These are phyloP conservation scores for Ceratobasidium sp. DNA, from an alignment of 1,284 basidiomycete species.

Conservation along the genomic window DNA sequence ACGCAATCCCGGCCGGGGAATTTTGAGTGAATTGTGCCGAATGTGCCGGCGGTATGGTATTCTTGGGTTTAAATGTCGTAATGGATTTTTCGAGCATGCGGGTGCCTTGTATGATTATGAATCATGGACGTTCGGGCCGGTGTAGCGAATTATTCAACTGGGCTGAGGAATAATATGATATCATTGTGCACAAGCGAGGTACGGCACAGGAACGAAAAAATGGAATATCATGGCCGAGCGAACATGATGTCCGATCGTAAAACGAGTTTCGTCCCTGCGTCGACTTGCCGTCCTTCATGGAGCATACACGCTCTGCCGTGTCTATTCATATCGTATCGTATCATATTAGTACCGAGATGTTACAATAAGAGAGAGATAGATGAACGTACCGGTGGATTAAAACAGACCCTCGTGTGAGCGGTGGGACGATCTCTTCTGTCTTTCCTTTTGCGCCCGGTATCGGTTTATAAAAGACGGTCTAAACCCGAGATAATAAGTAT, in stretches of 20 bases:
- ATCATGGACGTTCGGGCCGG: neutral
- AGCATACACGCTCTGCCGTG: constrained; percentile 82
- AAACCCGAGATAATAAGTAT: constrained; percentile 1
- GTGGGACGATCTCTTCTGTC: constrained; percentile 70
- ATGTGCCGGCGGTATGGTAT: neutral
- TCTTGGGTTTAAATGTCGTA: neutral
- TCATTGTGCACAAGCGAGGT: neutral
- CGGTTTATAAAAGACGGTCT: constrained; percentile 81
- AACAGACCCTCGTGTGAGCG: constrained; percentile 75
- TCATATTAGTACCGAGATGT: constrained; percentile 11
- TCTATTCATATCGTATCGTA: constrained; percentile 58
- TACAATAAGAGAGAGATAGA: neutral
- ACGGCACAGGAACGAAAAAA: neutral
- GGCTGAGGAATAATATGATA: neutral
- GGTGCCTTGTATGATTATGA: neutral
- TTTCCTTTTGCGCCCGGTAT: constrained; percentile 58
- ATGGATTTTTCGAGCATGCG: neutral
- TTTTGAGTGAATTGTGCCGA: neutral
- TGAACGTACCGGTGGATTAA: constrained; percentile 75
- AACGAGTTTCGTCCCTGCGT: constrained; percentile 80
- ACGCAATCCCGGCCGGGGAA: neutral
- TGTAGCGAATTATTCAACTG: no score
- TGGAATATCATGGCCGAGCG: constrained; percentile 12
- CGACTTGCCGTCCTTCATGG: constrained; percentile 81
- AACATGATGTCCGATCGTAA: constrained; percentile 85